phyloP scores from a whole-genome alignment of 306 rosid species.

The cucumber (Cucumis sativus) region Cucumber_9930_V3 NC_026660.2:22770501-22771000 shows the following conservation, averaged over 20 bases:
- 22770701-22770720: neutral
- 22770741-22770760: neutral
- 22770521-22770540: neutral
- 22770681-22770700: slow-evolving; percentile 31
- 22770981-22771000: neutral
- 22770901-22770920: neutral
- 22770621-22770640: slow-evolving; percentile 23
- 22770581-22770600: slow-evolving; percentile 40
- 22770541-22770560: slow-evolving; percentile 2
- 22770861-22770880: neutral
- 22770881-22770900: neutral
- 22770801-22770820: neutral
- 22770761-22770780: neutral
- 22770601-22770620: slow-evolving; percentile 28
- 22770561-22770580: slow-evolving; percentile 30
- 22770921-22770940: neutral
- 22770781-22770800: neutral
- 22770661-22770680: slow-evolving; percentile 19
- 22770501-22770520: neutral
- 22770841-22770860: neutral
- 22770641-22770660: slow-evolving; percentile 23
- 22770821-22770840: neutral
- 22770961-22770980: neutral
- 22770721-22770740: neutral
- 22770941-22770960: neutral